Evolutionary conservation across 2,329 filamentous ascomycete genomes (phyloP), one percentile per base, ranked within the genome.

Genomic region (Stachybotrys chlorohalonatus): DNA sequence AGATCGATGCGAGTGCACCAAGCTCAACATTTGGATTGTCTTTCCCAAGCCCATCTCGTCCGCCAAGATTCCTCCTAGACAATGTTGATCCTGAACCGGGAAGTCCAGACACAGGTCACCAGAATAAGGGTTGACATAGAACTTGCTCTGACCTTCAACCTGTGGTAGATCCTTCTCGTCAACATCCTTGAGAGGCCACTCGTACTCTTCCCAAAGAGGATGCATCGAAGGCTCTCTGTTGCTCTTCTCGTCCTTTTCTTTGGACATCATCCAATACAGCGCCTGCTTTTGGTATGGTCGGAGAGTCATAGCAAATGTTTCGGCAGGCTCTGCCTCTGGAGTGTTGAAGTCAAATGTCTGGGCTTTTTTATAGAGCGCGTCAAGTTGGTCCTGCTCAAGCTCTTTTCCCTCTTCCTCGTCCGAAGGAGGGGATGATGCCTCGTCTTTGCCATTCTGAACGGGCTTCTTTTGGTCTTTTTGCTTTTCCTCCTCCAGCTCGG

Each of bases 41-140:
- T 99, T 99, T 39, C 94, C 94, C 2, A 99, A 77, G 50, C 94
- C 94, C 94, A 99, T 99, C 71, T 97, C 89, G 64, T 99, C 94
- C 8, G 94, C 94, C 47, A 99, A 75, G 55, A 99, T 89, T 6
- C 94, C 94, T 49, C 94, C 94, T 0, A 96, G 76, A 61, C 94
- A 99, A 66, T 95, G 90, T 66, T 97, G 94, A 64, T 97, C 90
- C 66, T 99, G 94, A 2, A 85, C 82, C 1, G 94, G 94, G 60
- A 99, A 99, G 6, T 95, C 85, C 0, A 97, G 75, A 2, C 91
- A 95, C 53, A 99, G 75, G 62, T 97, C 93, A 8, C 94, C 94
- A 7, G 92, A 96, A 68, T 99, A 99, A 0, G 93, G 93, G 63
- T 99, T 99, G 63, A 97, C 87, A 62, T 96, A 99, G 64, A 99